Evolutionary conservation across 257 asterid genomes (phyloP).

Genomic region (Solanum sparsipilum): DNA sequence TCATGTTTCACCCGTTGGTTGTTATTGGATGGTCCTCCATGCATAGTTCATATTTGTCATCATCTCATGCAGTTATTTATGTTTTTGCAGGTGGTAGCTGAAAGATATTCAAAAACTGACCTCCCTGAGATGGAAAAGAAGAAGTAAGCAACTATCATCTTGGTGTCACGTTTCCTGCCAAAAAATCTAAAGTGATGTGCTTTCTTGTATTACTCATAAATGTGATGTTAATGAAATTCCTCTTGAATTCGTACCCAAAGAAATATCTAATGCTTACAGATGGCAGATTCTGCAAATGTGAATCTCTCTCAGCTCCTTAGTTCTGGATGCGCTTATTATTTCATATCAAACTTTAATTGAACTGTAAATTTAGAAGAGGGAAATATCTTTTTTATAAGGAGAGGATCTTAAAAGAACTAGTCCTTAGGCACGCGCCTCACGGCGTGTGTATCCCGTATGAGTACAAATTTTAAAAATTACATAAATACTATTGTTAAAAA

Average conservation of each 20-base stretch:
- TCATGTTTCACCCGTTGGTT: slow-evolving; percentile 1
- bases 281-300: not conserved
- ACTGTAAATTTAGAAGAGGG: not conserved
- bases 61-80: not conserved
- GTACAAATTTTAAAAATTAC: not conserved
- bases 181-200: not conserved
- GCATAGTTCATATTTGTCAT: not conserved
- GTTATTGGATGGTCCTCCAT: not conserved
- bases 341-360: not conserved
- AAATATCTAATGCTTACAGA: not conserved
- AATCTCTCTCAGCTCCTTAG: not conserved
- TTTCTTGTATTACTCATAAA: not conserved
- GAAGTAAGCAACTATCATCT: slow-evolving; percentile 39
- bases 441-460: not conserved
- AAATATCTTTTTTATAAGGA: not conserved
- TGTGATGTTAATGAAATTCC: not conserved
- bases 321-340: not conserved
- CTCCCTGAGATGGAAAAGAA: slow-evolving; percentile 94
- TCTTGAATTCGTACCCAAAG: not conserved
- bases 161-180: not conserved
- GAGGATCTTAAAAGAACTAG: not conserved
- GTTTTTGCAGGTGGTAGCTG: slow-evolving; percentile 69
- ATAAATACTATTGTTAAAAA: not conserved
- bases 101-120: slow-evolving; percentile 71
- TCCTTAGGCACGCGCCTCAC: not conserved